phyloP scores from a whole-genome alignment of 257 asterid genomes.

The Schizonepeta tenuifolia region DNA sequence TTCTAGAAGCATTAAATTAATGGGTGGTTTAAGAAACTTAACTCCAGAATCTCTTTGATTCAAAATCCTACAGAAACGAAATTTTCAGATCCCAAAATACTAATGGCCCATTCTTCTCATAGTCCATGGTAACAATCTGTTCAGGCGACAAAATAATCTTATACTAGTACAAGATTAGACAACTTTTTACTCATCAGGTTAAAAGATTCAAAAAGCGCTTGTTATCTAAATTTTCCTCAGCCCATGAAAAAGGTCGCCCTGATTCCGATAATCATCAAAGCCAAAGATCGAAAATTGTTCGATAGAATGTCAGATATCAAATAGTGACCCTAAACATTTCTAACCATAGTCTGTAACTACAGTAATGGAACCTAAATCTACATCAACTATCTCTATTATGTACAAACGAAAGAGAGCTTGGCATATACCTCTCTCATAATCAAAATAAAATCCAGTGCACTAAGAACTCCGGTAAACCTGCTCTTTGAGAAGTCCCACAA shows the following conservation, averaged over 20 bases:
- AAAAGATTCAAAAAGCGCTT: not conserved
- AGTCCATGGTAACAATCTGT: not conserved
- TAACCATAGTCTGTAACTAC: not conserved
- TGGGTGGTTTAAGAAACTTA: not conserved
- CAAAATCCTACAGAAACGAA: not conserved
- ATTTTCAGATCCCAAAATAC: not conserved
- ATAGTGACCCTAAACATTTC: conserved; percentile 9
- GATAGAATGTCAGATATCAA: not conserved
- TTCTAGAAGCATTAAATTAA: not conserved
- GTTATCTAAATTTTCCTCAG: not conserved
- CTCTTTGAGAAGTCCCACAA: conserved; percentile 85
- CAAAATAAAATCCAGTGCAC: conserved; percentile 85
- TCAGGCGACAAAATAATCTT: not conserved
- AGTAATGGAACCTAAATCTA: conserved; percentile 2
- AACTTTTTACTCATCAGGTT: not conserved
- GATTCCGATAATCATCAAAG: not conserved
- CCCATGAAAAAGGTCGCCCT: not conserved
- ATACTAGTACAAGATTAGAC: conserved; percentile 5
- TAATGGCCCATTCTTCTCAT: not conserved
- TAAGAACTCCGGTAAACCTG: conserved; percentile 84
- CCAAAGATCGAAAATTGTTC: not conserved
- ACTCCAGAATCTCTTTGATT: conserved; percentile 3
- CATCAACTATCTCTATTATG: conserved; percentile 1
- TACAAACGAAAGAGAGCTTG: conserved; percentile 15
- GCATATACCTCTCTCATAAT: conserved; percentile 83